Evolutionary conservation across 1,139 yeast genomes (phyloP).

Genomic region (Suhomyces coccinellae): DNA sequence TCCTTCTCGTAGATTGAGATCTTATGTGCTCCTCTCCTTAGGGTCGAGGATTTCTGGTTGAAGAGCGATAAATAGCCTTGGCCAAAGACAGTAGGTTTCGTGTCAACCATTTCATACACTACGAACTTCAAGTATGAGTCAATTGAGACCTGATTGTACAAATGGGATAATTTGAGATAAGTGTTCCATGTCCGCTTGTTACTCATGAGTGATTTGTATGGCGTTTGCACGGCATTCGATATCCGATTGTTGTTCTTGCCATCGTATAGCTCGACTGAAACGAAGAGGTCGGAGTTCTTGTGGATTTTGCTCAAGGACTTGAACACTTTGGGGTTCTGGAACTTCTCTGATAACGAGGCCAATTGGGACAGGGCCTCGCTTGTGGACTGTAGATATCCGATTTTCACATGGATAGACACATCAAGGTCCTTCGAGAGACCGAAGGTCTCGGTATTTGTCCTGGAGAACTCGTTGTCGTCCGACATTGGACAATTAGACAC

Average conservation of each 20-base stretch:
- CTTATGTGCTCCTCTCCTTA: conserved; percentile 43
- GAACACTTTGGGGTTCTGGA: conserved; percentile 53
- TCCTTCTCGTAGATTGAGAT: conserved; percentile 25
- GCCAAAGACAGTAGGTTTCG: conserved; percentile 53
- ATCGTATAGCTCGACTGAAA: conserved; percentile 59
- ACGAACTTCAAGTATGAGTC: conserved; percentile 60
- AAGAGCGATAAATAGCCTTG: conserved; percentile 62
- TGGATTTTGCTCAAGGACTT: conserved; percentile 52
- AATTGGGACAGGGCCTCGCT: conserved; percentile 11
- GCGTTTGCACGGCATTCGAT: conserved; percentile 67
- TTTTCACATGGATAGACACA: conserved; percentile 45
- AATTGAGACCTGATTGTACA: conserved; percentile 65
- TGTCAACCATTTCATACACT: conserved; percentile 66
- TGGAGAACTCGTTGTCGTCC: conserved; percentile 8
- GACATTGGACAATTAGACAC: conserved; percentile 1
- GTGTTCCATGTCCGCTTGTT: conserved; percentile 48
- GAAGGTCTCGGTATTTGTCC: conserved; percentile 48
- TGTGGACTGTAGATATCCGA: conserved; percentile 19
- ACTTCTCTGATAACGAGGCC: conserved; percentile 44
- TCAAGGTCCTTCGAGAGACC: conserved; percentile 74
- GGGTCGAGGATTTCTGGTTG: conserved; percentile 34
- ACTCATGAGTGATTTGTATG: conserved; percentile 59
- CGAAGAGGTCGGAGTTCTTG: conserved; percentile 59
- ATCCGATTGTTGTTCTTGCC: conserved; percentile 58
- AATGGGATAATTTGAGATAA: conserved; percentile 70